Evolutionary conservation across 2,329 filamentous ascomycete species (phyloP).

Genomic region (Xylaria arbuscula): DNA sequence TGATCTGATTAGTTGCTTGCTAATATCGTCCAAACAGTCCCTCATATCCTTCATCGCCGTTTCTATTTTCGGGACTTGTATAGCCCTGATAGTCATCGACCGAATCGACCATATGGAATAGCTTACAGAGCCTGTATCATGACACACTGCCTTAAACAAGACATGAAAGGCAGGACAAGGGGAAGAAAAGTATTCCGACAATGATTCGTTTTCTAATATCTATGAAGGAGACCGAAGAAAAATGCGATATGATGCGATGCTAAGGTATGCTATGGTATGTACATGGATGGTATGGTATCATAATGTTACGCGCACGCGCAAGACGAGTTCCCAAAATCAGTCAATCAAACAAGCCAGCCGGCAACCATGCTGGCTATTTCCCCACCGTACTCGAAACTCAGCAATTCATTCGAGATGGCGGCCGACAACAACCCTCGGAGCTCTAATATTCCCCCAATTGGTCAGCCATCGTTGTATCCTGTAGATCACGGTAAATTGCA

Average conservation of each 20-base stretch:
- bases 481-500: constrained; percentile 59
- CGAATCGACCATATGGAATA: neutral
- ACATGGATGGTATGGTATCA: constrained; percentile 33
- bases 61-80: constrained; percentile 73
- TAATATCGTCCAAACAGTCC: neutral
- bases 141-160: neutral
- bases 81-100: constrained; percentile 68
- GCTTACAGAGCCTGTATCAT: neutral
- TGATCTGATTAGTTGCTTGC: no score
- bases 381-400: neutral
- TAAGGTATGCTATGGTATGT: constrained; percentile 38
- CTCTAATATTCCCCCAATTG: neutral
- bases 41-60: constrained; percentile 70
- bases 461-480: neutral
- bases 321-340: constrained; percentile 5
- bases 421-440: no score
- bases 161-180: neutral
- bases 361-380: neutral
- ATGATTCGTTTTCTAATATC: constrained; percentile 5
- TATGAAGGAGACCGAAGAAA: neutral
- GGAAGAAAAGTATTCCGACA: neutral
- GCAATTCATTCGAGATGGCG: neutral
- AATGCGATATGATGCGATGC: constrained; percentile 9
- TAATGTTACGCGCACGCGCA: constrained; percentile 19
- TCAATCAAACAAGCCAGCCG: constrained; percentile 1